phyloP scores from a whole-genome alignment of 2,329 filamentous ascomycete species.

The Coniochaeta ligniaria region DNA sequence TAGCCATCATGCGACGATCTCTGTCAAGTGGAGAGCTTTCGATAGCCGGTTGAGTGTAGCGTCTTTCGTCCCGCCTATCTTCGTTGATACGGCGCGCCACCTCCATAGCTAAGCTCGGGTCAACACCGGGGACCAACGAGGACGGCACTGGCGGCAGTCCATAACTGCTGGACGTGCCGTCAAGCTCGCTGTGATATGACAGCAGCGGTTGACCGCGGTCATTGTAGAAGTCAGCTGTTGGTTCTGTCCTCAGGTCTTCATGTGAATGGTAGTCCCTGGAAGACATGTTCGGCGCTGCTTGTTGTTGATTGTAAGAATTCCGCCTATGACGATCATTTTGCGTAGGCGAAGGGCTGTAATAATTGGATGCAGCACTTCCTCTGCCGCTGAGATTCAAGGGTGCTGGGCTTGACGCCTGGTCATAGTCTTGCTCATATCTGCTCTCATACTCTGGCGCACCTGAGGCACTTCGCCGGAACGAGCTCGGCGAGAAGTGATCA shows the following conservation, averaged over 20 bases:
- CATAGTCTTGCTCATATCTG: slow-evolving; percentile 21
- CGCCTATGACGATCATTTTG: neutral
- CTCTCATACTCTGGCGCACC: slow-evolving; percentile 16
- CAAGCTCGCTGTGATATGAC: slow-evolving; percentile 26
- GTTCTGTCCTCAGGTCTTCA: neutral
- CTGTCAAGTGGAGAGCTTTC: slow-evolving; percentile 32
- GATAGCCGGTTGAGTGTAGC: slow-evolving; percentile 33
- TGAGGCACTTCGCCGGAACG: slow-evolving; percentile 17
- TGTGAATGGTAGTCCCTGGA: slow-evolving; percentile 5
- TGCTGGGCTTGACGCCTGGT: slow-evolving; percentile 32
- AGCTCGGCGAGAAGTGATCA: slow-evolving; percentile 15
- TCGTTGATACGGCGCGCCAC: slow-evolving; percentile 51
- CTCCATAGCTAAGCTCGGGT: slow-evolving; percentile 47
- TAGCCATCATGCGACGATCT: slow-evolving; percentile 26
- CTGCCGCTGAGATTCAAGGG: slow-evolving; percentile 35
- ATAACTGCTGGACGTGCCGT: slow-evolving; percentile 27
- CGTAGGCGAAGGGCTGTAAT: slow-evolving; percentile 4
- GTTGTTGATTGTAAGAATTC: neutral
- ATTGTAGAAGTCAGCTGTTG: slow-evolving; percentile 5
- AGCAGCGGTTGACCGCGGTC: slow-evolving; percentile 21
- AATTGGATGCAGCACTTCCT: slow-evolving; percentile 22
- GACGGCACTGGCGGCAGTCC: slow-evolving; percentile 42
- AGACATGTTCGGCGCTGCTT: neutral
- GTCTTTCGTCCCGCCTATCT: slow-evolving; percentile 40
- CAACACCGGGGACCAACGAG: slow-evolving; percentile 54